Evolutionary conservation across 83 land plant genomes (phyloP).

Genomic region (Larix sibirica): DNA sequence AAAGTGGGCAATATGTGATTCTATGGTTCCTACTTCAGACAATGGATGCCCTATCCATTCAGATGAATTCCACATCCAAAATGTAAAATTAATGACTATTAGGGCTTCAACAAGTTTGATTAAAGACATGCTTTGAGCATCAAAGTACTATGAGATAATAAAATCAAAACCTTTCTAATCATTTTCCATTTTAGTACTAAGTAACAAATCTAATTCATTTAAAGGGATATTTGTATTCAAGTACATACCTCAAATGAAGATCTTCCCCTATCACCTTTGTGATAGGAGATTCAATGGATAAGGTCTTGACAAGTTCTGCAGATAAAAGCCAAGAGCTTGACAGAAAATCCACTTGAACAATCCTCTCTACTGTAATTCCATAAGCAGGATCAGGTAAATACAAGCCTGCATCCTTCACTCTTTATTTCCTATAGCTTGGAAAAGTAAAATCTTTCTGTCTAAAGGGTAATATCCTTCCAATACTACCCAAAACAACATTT

Average conservation of each 20-base stretch:
- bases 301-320: conserved; percentile 82
- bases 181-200: too few relatives aligned
- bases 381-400: conserved; percentile 99
- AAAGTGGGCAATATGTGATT: neutral
- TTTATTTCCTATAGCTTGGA: conserved; percentile 92
- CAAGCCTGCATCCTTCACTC: conserved; percentile 95
- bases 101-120: too few relatives aligned
- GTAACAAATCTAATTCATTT: too few relatives aligned
- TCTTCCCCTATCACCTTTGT: conserved; percentile 99
- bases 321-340: conserved; percentile 98
- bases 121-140: neutral
- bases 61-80: too few relatives aligned
- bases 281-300: conserved; percentile 88
- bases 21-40: neutral
- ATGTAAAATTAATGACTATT: too few relatives aligned
- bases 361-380: conserved; percentile 71
- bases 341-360: conserved; percentile 96
- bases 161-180: neutral
- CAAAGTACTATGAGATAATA: neutral
- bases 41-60: too few relatives aligned
- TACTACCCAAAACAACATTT: conserved; percentile 93
- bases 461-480: conserved; percentile 95
- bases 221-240: too few relatives aligned
- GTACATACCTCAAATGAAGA: conserved; percentile 82
- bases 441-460: conserved; percentile 92